Conservation (phyloP, 306 rosid species). For the Abrus precatorius region DNA sequence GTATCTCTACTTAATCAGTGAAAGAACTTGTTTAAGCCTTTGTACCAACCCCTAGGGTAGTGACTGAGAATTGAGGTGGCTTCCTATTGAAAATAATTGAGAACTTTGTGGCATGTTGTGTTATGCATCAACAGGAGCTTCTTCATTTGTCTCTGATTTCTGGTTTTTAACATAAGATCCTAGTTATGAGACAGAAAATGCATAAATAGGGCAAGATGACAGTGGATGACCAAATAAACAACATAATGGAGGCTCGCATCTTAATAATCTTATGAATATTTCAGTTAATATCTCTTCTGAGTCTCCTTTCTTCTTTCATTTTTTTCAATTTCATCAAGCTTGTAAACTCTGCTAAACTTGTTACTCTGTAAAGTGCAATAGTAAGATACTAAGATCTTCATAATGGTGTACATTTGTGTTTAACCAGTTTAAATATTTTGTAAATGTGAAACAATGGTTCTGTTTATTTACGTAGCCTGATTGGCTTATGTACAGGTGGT, state of each 20-base stretch:
- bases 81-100: background rate
- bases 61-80: background rate
- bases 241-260: slow-evolving; percentile 19
- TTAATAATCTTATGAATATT: background rate
- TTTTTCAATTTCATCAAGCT: slow-evolving; percentile 31
- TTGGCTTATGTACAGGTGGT: slow-evolving; percentile 70
- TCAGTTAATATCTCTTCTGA: background rate
- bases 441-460: background rate
- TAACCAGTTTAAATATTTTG: slow-evolving; percentile 18
- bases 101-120: slow-evolving; percentile 13
- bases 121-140: background rate
- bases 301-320: background rate
- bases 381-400: slow-evolving; percentile 4
- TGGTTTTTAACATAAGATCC: slow-evolving; percentile 4
- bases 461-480: slow-evolving; percentile 36
- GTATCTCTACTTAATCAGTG: slow-evolving; percentile 1
- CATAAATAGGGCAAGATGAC: slow-evolving; percentile 23
- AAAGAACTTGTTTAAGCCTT: slow-evolving; percentile 3
- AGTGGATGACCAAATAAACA: slow-evolving; percentile 3
- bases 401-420: slow-evolving; percentile 19
- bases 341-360: slow-evolving; percentile 20
- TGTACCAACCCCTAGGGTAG: background rate
- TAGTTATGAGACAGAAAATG: slow-evolving; percentile 15
- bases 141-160: slow-evolving; percentile 3
- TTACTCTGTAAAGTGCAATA: slow-evolving; percentile 22